Evolutionary conservation across 495 filamentous ascomycete genomes (phyloP), one percentile per base, ranked within the genome.

Genomic region (Venustampulla echinocandica): DNA sequence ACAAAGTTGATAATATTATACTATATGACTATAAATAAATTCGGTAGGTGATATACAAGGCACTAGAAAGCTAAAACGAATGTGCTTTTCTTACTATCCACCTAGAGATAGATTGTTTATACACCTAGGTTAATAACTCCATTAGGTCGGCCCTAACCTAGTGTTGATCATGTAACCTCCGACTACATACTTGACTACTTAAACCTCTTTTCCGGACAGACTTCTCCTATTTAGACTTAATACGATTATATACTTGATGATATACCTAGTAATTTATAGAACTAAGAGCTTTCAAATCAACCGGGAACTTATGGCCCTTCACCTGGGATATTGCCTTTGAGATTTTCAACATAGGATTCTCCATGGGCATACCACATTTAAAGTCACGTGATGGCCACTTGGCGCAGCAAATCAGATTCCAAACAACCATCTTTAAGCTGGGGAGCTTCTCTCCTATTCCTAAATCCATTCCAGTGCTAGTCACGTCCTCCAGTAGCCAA

Each of bases 1-100:
- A 30, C n/a, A n/a, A 38, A 38, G 3, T 50, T 32, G 9, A 53
- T n/a, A n/a, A n/a, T 30, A 7, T 30, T 30, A 7, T 7, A 30
- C 7, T n/a, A 7, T 30, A 7, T 30, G 27, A 30, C 7, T 30
- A 30, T 30, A n/a, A 30, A 7, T 30, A 30, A 30, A 30, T 30
- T 30, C 7, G 27, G 27, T 7, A 30, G 27, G n/a, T 30, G 27
- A 30, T 30, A 30, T 30, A 30, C 27, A n/a, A n/a, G n/a, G n/a
- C n/a, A n/a, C n/a, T n/a, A n/a, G n/a, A n/a, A n/a, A n/a, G n/a
- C n/a, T n/a, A n/a, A n/a, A n/a, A 30, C 27, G n/a, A 30, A 30
- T 30, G 27, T 30, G 7, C n/a, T 7, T 30, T 30, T 7, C 27
- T 30, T 30, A 7, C 7, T 30, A 30, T 30, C n/a, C 27, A 7